Conservation (phyloP, 441 rosid species). For the Adansonia gregorii region DNA sequence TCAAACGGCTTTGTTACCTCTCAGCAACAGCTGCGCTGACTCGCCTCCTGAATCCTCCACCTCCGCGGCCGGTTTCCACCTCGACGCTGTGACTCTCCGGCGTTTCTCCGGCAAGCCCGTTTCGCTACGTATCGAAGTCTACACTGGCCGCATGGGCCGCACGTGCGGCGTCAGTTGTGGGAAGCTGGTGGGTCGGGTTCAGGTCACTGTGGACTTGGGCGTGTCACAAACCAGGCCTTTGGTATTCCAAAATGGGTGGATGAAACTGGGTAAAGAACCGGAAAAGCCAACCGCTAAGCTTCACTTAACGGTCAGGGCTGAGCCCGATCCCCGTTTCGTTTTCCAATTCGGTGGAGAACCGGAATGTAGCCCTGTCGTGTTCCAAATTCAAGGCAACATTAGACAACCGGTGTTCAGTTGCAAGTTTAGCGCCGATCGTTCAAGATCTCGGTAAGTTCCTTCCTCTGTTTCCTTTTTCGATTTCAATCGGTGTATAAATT, state of each 20-base stretch:
- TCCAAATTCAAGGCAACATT: slow-evolving; percentile 81
- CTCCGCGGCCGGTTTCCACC: slow-evolving; percentile 64
- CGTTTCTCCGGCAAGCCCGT: slow-evolving; percentile 56
- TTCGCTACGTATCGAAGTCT: slow-evolving; percentile 56
- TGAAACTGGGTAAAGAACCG: slow-evolving; percentile 47
- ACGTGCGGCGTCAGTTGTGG: slow-evolving; percentile 65
- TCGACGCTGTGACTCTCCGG: slow-evolving; percentile 56
- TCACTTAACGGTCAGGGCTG: slow-evolving; percentile 62
- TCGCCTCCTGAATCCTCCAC: slow-evolving; percentile 59
- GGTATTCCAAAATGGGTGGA: slow-evolving; percentile 64
- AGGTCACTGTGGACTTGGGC: slow-evolving; percentile 56
- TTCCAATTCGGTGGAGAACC: slow-evolving; percentile 90
- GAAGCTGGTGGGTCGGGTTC: slow-evolving; percentile 59
- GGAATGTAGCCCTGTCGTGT: slow-evolving; percentile 91
- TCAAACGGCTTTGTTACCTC: slow-evolving; percentile 69
- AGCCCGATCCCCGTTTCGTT: slow-evolving; percentile 82
- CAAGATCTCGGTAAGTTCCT: slow-evolving; percentile 64
- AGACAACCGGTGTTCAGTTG: slow-evolving; percentile 89
- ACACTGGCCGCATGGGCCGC: slow-evolving; percentile 66
- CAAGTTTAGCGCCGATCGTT: slow-evolving; percentile 86
- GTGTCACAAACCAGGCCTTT: slow-evolving; percentile 46
- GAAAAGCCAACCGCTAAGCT: slow-evolving; percentile 57
- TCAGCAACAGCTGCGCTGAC: slow-evolving; percentile 42
- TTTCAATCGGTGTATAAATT: no score
- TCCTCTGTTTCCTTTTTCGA: no score